Conservation (phyloP, 140 eudicot genomes). For the Stevia rebaudiana region DNA sequence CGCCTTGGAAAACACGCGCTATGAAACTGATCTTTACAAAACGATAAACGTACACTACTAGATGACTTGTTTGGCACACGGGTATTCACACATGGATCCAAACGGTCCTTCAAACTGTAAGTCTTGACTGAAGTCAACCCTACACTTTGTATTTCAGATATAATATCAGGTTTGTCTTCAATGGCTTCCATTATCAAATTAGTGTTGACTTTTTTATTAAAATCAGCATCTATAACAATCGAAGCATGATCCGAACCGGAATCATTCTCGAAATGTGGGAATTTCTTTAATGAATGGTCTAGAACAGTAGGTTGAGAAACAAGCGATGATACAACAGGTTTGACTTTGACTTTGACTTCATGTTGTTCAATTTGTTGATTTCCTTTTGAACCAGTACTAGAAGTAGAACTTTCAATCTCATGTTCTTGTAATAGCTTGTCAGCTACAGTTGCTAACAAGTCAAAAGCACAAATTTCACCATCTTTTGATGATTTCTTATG, state of each 20-base stretch:
- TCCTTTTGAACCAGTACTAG: slow-evolving; percentile 57
- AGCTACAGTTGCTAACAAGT: slow-evolving; percentile 86
- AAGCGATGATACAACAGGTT: slow-evolving; percentile 31
- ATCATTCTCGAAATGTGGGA: slow-evolving; percentile 41
- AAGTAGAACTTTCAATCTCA: slow-evolving; percentile 89
- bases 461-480: slow-evolving; percentile 66
- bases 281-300: slow-evolving; percentile 24
- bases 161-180: slow-evolving; percentile 29
- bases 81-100: slow-evolving; percentile 41
- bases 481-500: slow-evolving; percentile 34
- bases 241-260: slow-evolving; percentile 45
- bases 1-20: too few relatives aligned
- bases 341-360: slow-evolving; percentile 42
- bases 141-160: slow-evolving; percentile 31
- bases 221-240: slow-evolving; percentile 36
- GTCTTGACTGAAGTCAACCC: slow-evolving; percentile 38
- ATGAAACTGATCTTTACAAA: slow-evolving; percentile 47
- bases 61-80: slow-evolving; percentile 42
- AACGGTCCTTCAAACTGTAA: slow-evolving; percentile 33
- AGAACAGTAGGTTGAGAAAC: too few relatives aligned
- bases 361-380: slow-evolving; percentile 25
- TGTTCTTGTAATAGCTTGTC: slow-evolving; percentile 72
- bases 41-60: slow-evolving; percentile 57
- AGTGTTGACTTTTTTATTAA: slow-evolving; percentile 29
- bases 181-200: slow-evolving; percentile 26